Base-by-base conservation (phyloP, 805 yeast species). In the Metschnikowia matae region DNA sequence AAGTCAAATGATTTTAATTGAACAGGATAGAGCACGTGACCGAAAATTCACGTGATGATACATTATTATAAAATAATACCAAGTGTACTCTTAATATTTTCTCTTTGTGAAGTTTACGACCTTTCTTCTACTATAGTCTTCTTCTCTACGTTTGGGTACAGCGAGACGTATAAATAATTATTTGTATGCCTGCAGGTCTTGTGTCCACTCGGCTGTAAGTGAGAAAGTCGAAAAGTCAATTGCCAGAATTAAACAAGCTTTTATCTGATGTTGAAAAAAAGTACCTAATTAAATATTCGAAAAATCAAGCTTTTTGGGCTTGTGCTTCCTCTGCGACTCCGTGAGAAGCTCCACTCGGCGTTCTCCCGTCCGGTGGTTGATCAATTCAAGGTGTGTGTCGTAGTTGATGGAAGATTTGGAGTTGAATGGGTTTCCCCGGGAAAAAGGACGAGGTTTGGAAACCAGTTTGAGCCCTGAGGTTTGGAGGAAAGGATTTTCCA, bases 341-440 rank as follows among this genome's bases (percentile, higher is more conserved):
- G 67, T 62, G 37, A 75, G 54, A 32, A 59, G 56, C 43, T 61
- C 58, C 8, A 64, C 58, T 6, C 64, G 58, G 26, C 64, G 65
- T 49, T 73, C 64, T 2, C 80, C 80, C 0, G 78, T 74, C 46
- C 68, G 69, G 50, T 66, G 69, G 58, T 75, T 69, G 32, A 74
- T 55, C 51, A 68, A 59, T 53, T 77, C 80, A 46, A 71, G 62
- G 44, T 70, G 73, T 14, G 69, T 62, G 18, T 67, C 69, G 51
- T 66, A 72, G 46, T 68, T 65, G n/a, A 44, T 62, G 39, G n/a
- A 18, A 23, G 32, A 15, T 48, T 40, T 49, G 43, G 13, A 26
- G 31, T 60, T 29, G 49, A 70, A 67, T n/a, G 75, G 73, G 50
- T 69, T 70, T 11, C 40, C 26, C 15, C 34, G 32, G 21, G 40